A percentile compares a stretch with the other conserved stretches of the same genome.
Evolutionary conservation across 148 eudicot species (phyloP).

Genomic region (Rhododendron griersonianum): DNA sequence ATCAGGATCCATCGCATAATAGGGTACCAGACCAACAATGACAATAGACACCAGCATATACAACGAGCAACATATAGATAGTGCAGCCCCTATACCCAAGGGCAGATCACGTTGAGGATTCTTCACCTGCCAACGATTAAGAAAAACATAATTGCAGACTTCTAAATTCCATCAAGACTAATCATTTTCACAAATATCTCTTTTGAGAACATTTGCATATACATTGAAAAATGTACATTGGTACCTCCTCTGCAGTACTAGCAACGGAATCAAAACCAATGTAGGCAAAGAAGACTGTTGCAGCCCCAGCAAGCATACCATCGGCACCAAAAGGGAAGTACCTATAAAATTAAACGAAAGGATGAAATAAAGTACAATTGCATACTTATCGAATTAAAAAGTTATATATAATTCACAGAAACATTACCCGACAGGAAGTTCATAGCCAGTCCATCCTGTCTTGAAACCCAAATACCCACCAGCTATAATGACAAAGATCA

Average conservation of each 20-base stretch:
- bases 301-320: constrained; percentile 98
- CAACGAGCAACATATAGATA: constrained; percentile 73
- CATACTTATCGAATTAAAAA: not conserved
- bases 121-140: constrained; percentile 56
- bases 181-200: not conserved
- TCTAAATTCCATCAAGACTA: not conserved
- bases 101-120: constrained; percentile 93
- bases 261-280: constrained; percentile 98
- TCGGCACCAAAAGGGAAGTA: constrained; percentile 80
- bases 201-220: not conserved
- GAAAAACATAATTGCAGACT: not conserved
- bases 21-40: constrained; percentile 92
- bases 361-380: not conserved
- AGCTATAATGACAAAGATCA: constrained; percentile 74
- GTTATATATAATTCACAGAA: not conserved
- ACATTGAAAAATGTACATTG: not conserved
- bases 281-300: constrained; percentile 89
- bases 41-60: constrained; percentile 94
- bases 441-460: constrained; percentile 87
- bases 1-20: constrained; percentile 89
- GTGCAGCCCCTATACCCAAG: constrained; percentile 75
- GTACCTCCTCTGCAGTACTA: constrained; percentile 96
- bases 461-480: constrained; percentile 88
- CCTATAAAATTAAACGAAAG: constrained; percentile 29
- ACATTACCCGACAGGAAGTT: constrained; percentile 70